Percentiles rank a stretch among this genome's conserved stretches.
Conservation (phyloP, 2,329 filamentous ascomycete genomes). For the Cladophialophora bantiana region DNA sequence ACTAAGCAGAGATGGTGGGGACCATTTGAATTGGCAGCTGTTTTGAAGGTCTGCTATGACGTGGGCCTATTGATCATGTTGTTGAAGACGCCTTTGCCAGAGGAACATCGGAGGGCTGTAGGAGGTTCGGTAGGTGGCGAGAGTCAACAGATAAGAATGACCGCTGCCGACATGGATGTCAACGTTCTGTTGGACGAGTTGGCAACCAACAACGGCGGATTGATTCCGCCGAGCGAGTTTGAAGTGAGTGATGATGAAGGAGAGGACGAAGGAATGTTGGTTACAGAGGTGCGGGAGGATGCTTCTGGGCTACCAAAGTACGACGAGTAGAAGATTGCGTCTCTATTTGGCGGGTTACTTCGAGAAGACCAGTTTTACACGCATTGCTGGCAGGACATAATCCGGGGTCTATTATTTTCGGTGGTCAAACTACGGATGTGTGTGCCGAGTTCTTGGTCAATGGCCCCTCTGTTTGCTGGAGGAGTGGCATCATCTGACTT, state of each 20-base stretch:
- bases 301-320: background rate
- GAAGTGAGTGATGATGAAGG: slow-evolving; percentile 24
- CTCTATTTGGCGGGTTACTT: background rate
- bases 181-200: slow-evolving; percentile 26
- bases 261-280: slow-evolving; percentile 8
- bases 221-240: slow-evolving; percentile 22
- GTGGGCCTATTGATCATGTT: slow-evolving; percentile 44
- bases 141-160: slow-evolving; percentile 19
- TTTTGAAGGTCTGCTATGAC: slow-evolving; percentile 68
- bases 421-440: background rate
- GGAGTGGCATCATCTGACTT: background rate
- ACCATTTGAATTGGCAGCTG: slow-evolving; percentile 68
- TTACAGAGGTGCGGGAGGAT: background rate
- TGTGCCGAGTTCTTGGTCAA: background rate
- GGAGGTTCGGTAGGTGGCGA: background rate
- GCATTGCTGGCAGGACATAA: background rate
- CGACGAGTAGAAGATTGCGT: background rate
- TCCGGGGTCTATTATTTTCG: background rate
- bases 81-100: slow-evolving; percentile 23
- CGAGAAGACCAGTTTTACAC: background rate
- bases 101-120: slow-evolving; percentile 16
- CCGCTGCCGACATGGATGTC: slow-evolving; percentile 26
- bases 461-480: background rate
- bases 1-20: slow-evolving; percentile 65
- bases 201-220: slow-evolving; percentile 3